These are phyloP conservation scores for Taiwanofungus camphoratus DNA, from an alignment of 1,284 basidiomycete genomes.

Conservation along the genomic window DNA sequence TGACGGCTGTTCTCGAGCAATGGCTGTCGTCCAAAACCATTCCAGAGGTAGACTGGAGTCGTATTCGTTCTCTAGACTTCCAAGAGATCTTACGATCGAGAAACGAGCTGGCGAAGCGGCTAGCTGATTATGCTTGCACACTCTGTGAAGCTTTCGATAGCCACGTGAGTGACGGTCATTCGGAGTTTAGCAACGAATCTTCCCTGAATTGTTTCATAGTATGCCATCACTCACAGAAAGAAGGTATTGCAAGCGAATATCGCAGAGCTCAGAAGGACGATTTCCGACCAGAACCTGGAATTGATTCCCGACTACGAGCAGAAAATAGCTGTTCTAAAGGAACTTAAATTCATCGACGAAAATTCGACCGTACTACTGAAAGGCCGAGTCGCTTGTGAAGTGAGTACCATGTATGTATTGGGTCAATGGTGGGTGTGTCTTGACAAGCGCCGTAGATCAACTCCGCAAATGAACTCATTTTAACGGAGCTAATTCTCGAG, in stretches of 20 bases:
- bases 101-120: slow-evolving; percentile 41
- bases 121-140: slow-evolving; percentile 44
- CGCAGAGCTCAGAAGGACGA: slow-evolving; percentile 66
- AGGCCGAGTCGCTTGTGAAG: slow-evolving; percentile 97
- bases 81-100: slow-evolving; percentile 76
- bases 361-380: slow-evolving; percentile 94
- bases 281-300: slow-evolving; percentile 96
- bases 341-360: slow-evolving; percentile 89
- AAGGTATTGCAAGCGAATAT: slow-evolving; percentile 74
- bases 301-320: slow-evolving; percentile 97
- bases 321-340: slow-evolving; percentile 86
- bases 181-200: no score
- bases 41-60: slow-evolving; percentile 82
- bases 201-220: slow-evolving; percentile 43
- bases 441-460: slow-evolving; percentile 66
- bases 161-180: slow-evolving; percentile 46
- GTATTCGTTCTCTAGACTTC: slow-evolving; percentile 85
- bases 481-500: slow-evolving; percentile 96
- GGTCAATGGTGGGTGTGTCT: neutral
- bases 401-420: slow-evolving; percentile 25
- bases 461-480: slow-evolving; percentile 90
- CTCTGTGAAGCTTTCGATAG: slow-evolving; percentile 61
- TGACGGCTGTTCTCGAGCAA: slow-evolving; percentile 50
- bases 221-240: slow-evolving; percentile 66
- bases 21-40: slow-evolving; percentile 47